These are phyloP conservation scores for Talaromyces islandicus DNA, from an alignment of 2,329 filamentous ascomycete species.

Conservation along the genomic window DNA sequence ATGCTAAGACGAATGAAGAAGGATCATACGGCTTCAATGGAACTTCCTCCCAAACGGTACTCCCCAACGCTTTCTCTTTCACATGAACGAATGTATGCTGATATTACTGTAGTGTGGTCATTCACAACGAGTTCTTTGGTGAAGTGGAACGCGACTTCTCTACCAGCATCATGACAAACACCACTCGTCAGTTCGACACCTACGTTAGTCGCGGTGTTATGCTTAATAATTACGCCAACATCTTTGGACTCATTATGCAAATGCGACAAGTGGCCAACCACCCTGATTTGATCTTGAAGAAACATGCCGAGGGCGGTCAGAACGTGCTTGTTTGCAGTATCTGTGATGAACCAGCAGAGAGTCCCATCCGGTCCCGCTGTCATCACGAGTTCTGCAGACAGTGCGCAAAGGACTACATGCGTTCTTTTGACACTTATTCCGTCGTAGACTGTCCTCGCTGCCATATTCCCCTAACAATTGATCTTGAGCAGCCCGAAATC, in stretches of 20 bases:
- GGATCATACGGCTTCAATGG: conserved; percentile 90
- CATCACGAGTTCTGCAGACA: conserved; percentile 86
- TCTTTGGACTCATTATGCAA: conserved; percentile 98
- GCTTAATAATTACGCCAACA: conserved; percentile 97
- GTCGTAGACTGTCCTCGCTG: conserved; percentile 71
- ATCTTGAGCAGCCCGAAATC: conserved; percentile 90
- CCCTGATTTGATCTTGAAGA: conserved; percentile 88
- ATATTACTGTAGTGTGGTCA: conserved; percentile 51
- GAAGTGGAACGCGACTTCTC: conserved; percentile 96
- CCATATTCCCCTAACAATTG: conserved; percentile 82
- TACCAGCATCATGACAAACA: conserved; percentile 89
- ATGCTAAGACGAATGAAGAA: conserved; percentile 95
- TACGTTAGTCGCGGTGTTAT: conserved; percentile 93
- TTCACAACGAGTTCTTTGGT: conserved; percentile 94
- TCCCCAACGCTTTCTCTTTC: conserved; percentile 6
- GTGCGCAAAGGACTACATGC: conserved; percentile 74
- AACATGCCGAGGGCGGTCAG: conserved; percentile 76
- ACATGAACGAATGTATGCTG: not conserved
- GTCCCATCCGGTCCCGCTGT: conserved; percentile 86
- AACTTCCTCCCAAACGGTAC: conserved; percentile 83
- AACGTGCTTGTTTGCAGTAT: conserved; percentile 90
- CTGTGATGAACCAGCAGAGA: conserved; percentile 93
- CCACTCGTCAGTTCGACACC: conserved; percentile 83
- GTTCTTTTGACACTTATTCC: conserved; percentile 61
- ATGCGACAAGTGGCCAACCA: conserved; percentile 98